Evolutionary conservation across 2,329 filamentous ascomycete genomes (phyloP).

Genomic region (Pseudocercospora musae): DNA sequence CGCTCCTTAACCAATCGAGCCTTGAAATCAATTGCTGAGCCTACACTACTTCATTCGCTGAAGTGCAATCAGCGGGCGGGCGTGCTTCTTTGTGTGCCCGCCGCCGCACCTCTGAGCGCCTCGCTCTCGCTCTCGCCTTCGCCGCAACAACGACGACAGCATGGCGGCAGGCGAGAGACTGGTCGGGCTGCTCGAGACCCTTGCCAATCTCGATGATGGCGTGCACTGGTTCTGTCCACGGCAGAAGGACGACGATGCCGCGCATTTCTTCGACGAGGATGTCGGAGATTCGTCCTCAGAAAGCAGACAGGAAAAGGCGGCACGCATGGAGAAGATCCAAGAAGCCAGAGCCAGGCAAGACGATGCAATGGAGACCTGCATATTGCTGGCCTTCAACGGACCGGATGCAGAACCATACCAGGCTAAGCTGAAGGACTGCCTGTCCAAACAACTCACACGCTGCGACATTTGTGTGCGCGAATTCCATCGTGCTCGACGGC

Average conservation of each 20-base stretch:
- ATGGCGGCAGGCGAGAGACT: slow-evolving; percentile 20
- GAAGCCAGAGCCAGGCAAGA: slow-evolving; percentile 42
- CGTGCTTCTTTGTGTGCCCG: not conserved
- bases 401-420: slow-evolving; percentile 45
- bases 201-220: slow-evolving; percentile 33
- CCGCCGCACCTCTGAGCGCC: not conserved
- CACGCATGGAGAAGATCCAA: slow-evolving; percentile 33
- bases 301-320: slow-evolving; percentile 24
- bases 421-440: slow-evolving; percentile 39
- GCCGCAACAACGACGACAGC: not conserved
- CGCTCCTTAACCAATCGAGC: not conserved
- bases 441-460: slow-evolving; percentile 42
- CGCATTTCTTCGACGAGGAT: slow-evolving; percentile 47
- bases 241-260: slow-evolving; percentile 32
- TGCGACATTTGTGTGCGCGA: slow-evolving; percentile 52
- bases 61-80: not conserved
- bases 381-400: slow-evolving; percentile 49
- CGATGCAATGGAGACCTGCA: slow-evolving; percentile 41
- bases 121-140: not conserved
- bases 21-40: not conserved
- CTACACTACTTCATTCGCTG: not conserved
- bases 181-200: slow-evolving; percentile 22
- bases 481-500: slow-evolving; percentile 44
- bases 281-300: slow-evolving; percentile 31
- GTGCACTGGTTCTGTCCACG: slow-evolving; percentile 51